These are phyloP conservation scores for Quercus rubra DNA, from an alignment of 306 rosid species.

Conservation along the genomic window DNA sequence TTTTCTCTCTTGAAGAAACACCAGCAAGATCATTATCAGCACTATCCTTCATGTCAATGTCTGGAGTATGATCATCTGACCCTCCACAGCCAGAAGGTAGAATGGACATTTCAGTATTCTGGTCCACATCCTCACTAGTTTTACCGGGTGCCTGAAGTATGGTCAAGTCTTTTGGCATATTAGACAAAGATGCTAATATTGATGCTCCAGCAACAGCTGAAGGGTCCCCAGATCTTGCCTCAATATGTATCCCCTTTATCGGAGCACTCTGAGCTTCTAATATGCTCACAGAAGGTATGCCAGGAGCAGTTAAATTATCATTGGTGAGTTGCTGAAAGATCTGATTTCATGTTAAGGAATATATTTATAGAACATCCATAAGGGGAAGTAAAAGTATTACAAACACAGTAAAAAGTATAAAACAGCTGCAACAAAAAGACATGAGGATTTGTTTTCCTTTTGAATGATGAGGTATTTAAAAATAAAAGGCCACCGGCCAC, in stretches of 20 bases:
- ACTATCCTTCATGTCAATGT: slow-evolving; percentile 54
- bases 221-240: slow-evolving; percentile 80
- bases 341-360: slow-evolving; percentile 54
- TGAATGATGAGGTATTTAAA: background rate
- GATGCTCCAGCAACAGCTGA: slow-evolving; percentile 92
- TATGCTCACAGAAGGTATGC: slow-evolving; percentile 61
- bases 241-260: slow-evolving; percentile 64
- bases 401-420: background rate
- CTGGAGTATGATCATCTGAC: slow-evolving; percentile 43
- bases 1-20: slow-evolving; percentile 47
- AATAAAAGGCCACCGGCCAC: background rate
- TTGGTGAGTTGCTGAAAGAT: slow-evolving; percentile 73
- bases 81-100: slow-evolving; percentile 47
- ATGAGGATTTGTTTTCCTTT: slow-evolving; percentile 8
- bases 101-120: slow-evolving; percentile 44
- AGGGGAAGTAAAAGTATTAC: background rate
- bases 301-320: slow-evolving; percentile 48
- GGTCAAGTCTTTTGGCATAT: slow-evolving; percentile 57
- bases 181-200: slow-evolving; percentile 80
- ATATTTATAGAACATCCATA: slow-evolving; percentile 6
- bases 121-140: slow-evolving; percentile 51
- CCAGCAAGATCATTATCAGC: slow-evolving; percentile 40
- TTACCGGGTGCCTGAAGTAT: slow-evolving; percentile 58
- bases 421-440: slow-evolving; percentile 1
- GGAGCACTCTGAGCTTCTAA: slow-evolving; percentile 81